Evolutionary conservation across 108 stramenopile species (phyloP).

Genomic region (Cyclotella distinguenda): DNA sequence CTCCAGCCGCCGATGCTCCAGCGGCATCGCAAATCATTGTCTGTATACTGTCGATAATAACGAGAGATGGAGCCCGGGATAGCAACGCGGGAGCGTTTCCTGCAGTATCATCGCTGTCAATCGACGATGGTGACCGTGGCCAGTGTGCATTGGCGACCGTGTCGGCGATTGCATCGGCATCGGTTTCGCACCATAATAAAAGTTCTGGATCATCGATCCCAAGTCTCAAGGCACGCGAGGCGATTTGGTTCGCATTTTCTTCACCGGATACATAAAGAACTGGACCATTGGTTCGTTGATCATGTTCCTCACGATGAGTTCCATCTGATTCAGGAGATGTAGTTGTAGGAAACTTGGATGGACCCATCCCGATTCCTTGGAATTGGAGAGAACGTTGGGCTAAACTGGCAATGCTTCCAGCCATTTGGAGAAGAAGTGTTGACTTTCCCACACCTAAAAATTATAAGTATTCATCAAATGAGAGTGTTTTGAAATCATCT

Average conservation of each 20-base stretch:
- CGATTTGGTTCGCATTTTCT: conserved; percentile 91
- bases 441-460: conserved; percentile 49
- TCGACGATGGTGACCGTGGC: not conserved
- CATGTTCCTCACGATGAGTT: not conserved
- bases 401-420: conserved; percentile 59
- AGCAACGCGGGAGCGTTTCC: conserved; percentile 24
- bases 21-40: conserved; percentile 84
- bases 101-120: conserved; percentile 2
- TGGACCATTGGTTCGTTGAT: conserved; percentile 48
- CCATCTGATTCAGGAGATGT: not conserved
- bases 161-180: conserved; percentile 65
- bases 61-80: conserved; percentile 60
- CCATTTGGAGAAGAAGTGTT: conserved; percentile 73
- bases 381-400: conserved; percentile 42
- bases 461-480: not conserved
- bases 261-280: conserved; percentile 94
- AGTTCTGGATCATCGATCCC: conserved; percentile 59
- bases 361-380: conserved; percentile 75
- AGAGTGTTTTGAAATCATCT: not conserved
- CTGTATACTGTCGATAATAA: conserved; percentile 93
- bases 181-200: conserved; percentile 65
- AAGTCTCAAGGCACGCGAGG: conserved; percentile 76
- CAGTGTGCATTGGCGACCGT: conserved; percentile 45
- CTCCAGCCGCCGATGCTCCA: conserved; percentile 68
- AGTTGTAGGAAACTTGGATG: conserved; percentile 29